Evolutionary conservation across 345 rosid genomes (phyloP).

Genomic region (Eucalyptus cloeziana): DNA sequence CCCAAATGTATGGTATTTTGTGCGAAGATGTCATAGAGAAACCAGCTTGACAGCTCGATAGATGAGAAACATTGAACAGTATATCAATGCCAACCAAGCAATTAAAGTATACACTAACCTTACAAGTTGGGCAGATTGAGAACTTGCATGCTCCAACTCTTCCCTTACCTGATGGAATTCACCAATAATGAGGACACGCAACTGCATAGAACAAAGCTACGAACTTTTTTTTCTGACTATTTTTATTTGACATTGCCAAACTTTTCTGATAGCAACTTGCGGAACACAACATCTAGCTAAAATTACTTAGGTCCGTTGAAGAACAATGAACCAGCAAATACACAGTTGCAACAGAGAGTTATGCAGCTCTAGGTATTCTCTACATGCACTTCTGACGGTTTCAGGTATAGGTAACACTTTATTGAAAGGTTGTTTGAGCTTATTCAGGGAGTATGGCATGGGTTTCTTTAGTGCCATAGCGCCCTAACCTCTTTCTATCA

Average conservation of each 20-base stretch:
- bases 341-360: background rate
- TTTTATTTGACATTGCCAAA: background rate
- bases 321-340: background rate
- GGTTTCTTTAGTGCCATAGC: background rate
- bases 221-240: too few species aligned
- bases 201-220: background rate
- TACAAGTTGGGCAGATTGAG: background rate
- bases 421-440: background rate
- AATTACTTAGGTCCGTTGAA: background rate
- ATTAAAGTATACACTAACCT: background rate
- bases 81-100: background rate
- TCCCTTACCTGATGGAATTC: background rate
- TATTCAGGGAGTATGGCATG: background rate
- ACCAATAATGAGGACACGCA: background rate
- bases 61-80: background rate
- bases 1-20: background rate
- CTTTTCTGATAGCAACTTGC: background rate
- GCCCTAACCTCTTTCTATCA: background rate
- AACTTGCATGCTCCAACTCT: background rate
- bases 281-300: background rate
- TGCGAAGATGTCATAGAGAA: background rate
- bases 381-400: background rate
- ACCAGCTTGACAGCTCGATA: background rate
- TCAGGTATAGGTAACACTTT: background rate
- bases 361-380: background rate